Base-by-base conservation (phyloP, 768 basidiomycete species). In the Rickenella mellea region DNA sequence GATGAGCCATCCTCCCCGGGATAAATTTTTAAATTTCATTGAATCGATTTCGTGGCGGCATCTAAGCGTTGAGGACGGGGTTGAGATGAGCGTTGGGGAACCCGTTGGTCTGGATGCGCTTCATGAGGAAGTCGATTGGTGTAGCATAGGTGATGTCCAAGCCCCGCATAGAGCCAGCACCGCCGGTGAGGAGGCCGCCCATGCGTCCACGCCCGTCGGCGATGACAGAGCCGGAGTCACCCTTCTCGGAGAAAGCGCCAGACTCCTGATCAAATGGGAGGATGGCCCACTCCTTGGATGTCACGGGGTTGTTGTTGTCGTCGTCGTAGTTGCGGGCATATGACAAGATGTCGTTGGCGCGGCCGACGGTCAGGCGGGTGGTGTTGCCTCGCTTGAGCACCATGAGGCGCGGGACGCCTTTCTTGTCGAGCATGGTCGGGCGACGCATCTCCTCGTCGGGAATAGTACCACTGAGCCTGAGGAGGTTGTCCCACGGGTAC, bases 111-210 rank as follows among this genome's bases (percentile, higher is more conserved):
- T 37, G 47, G 44, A 52, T 51, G 14, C 50, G 55, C 47, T 44
- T 2, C 43, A 59, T 41, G 48, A 59, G 55, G 53, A 50, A 60
- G 37, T 40, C 53, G 50, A 65, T 57, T n/a, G 64, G 53, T n/a
- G 66, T 68, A 38, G 61, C 62, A 48, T 67, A 67, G 20, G 66
- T 64, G 6, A 62, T 48, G 46, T 66, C 59, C 24, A 53, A 51
- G 41, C 40, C 36, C 50, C 49, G 30, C 4, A 48, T 45, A 40
- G 51, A 47, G 26, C 64, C 63, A 43, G 48, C 29, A 54, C 64
- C 52, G 27, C 61, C 56, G 7, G 61, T 66, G 38, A 66, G 51
- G n/a, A 67, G 41, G 42, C 64, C 65, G 28, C 55, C 55, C 36
- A 65, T 53, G 37, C 60, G 51, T 33, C 65, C 66, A 47, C 24